These are phyloP conservation scores for Backusella luteola DNA, from an alignment of 192 early-diverging fungal genomes.

Conservation along the genomic window DNA sequence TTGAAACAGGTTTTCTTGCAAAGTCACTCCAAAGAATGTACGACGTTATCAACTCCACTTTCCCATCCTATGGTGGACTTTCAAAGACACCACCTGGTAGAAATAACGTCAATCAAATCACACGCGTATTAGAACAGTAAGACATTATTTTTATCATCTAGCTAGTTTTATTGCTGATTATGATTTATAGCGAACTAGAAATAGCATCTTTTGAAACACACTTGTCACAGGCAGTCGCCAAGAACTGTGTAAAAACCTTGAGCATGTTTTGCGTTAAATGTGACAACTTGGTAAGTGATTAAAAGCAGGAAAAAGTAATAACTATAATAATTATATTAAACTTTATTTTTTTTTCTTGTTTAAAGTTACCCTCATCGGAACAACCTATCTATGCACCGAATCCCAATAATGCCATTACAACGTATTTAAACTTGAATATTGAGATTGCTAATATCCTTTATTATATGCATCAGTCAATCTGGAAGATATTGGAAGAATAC, in stretches of 20 bases:
- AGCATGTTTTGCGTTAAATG: conserved; percentile 59
- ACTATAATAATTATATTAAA: conserved; percentile 16
- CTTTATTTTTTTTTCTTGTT: conserved; percentile 15
- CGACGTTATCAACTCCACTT: conserved; percentile 61
- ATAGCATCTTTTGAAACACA: conserved; percentile 60
- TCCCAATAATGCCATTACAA: conserved; percentile 23
- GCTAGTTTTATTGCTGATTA: not conserved
- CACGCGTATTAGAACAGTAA: conserved; percentile 57
- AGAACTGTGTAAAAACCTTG: conserved; percentile 57
- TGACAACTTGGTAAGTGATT: conserved; percentile 49
- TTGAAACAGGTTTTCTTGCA: conserved; percentile 48
- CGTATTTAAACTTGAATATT: conserved; percentile 52
- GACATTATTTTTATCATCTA: not conserved
- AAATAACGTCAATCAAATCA: conserved; percentile 57
- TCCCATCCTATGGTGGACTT: conserved; percentile 49
- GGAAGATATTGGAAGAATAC: conserved; percentile 59
- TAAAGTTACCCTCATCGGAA: conserved; percentile 17
- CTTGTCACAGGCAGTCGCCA: conserved; percentile 47
- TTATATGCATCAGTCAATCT: conserved; percentile 58
- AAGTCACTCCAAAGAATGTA: conserved; percentile 56
- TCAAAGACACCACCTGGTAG: conserved; percentile 35
- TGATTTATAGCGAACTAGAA: conserved; percentile 57
- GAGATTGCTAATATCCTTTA: conserved; percentile 62
- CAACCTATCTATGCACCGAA: conserved; percentile 35
- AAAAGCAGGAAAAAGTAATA: not conserved